Evolutionary conservation across 2,329 filamentous ascomycete species (phyloP).

Genomic region (Mollisiaceae sp.): DNA sequence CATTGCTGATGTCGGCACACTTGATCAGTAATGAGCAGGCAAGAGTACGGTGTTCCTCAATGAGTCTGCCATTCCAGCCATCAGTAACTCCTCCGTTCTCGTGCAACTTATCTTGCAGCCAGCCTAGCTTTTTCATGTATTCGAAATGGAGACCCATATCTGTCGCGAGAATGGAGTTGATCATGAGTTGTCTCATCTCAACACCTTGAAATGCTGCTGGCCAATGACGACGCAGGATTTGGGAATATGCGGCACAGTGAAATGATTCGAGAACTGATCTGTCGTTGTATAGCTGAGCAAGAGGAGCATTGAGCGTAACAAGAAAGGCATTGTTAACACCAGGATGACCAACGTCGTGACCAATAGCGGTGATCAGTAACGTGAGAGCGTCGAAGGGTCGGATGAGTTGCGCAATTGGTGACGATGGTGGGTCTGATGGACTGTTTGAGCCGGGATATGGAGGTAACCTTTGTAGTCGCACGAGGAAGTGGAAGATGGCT

Average conservation of each 20-base stretch:
- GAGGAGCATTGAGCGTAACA: conserved; percentile 85
- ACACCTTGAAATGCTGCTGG: conserved; percentile 78
- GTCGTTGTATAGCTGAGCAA: conserved; percentile 96
- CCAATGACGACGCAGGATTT: conserved; percentile 94
- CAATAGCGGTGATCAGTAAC: conserved; percentile 92
- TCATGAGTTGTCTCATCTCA: conserved; percentile 87
- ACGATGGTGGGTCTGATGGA: conserved; percentile 44
- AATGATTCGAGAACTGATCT: conserved; percentile 96
- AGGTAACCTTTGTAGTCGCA: conserved; percentile 77
- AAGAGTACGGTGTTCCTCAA: conserved; percentile 78
- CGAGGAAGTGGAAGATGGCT: conserved; percentile 87
- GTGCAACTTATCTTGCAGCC: conserved; percentile 77
- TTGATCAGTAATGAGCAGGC: conserved; percentile 95
- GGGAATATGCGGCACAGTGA: conserved; percentile 95
- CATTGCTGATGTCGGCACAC: conserved; percentile 98
- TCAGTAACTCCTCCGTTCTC: conserved; percentile 67
- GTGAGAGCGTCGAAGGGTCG: conserved; percentile 87
- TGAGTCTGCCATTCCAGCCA: conserved; percentile 76
- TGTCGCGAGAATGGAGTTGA: conserved; percentile 95
- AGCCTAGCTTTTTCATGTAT: conserved; percentile 89
- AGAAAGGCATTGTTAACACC: conserved; percentile 98
- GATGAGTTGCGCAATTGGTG: conserved; percentile 76
- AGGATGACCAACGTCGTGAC: conserved; percentile 95
- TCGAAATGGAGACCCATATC: conserved; percentile 98
- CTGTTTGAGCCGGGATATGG: conserved; percentile 57